Percentiles rank a stretch among this genome's conserved stretches.
These are phyloP conservation scores for Aspergillus egyptiacus DNA, from an alignment of 495 filamentous ascomycete genomes.

Conservation along the genomic window DNA sequence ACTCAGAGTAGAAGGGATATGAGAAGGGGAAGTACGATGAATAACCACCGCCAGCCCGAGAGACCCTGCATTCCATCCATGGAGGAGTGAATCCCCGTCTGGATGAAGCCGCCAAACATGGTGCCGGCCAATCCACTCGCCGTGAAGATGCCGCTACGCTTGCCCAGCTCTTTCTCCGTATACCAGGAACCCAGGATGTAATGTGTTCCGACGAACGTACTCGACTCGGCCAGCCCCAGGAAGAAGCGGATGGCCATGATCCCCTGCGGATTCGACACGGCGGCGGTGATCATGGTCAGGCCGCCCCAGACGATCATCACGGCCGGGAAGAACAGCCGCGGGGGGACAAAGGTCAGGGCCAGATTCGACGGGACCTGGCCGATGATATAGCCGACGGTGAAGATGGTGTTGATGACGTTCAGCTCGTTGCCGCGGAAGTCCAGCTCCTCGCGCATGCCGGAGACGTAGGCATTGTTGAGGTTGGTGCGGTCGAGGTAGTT, in stretches of 20 bases:
- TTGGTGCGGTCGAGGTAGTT: conserved; percentile 53
- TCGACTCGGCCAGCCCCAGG: conserved; percentile 55
- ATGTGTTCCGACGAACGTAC: conserved; percentile 57
- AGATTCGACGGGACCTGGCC: conserved; percentile 58
- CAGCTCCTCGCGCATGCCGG: conserved; percentile 61
- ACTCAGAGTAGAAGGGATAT: background rate
- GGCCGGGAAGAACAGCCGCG: conserved; percentile 53
- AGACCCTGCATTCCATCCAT: conserved; percentile 48
- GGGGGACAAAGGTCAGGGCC: conserved; percentile 52
- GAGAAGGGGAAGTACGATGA: conserved; percentile 35
- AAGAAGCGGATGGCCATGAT: conserved; percentile 68
- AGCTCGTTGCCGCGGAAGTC: conserved; percentile 51
- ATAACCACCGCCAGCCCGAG: conserved; percentile 62
- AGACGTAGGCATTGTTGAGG: conserved; percentile 58
- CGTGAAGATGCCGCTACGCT: conserved; percentile 46
- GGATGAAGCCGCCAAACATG: conserved; percentile 51
- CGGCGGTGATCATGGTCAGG: conserved; percentile 55
- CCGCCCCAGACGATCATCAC: conserved; percentile 58
- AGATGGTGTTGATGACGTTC: conserved; percentile 51
- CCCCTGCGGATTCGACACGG: conserved; percentile 40
- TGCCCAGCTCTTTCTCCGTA: conserved; percentile 56
- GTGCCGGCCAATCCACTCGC: conserved; percentile 33
- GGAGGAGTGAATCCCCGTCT: conserved; percentile 51
- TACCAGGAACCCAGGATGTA: conserved; percentile 67
- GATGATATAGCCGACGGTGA: conserved; percentile 44